Evolutionary conservation across 306 rosid species (phyloP), one percentile per base, ranked within the genome.

Genomic region (Quercus wislizeni): DNA sequence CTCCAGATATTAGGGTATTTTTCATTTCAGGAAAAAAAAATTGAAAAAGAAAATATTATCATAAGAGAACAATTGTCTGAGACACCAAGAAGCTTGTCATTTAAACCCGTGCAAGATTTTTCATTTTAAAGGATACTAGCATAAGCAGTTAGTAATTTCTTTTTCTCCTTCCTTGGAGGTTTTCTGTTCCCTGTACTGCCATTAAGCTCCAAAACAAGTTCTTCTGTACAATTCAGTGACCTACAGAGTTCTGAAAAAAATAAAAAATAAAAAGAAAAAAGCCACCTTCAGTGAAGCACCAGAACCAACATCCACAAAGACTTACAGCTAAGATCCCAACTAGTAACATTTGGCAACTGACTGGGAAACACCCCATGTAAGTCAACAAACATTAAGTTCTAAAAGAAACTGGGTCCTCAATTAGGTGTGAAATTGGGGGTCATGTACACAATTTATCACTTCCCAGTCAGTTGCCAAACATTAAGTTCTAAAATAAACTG

Each of bases 101-200:
- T 28, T 21, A 61, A 79, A 83, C 72, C 57, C 51, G 74, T 64
- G 49, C 54, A 73, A 54, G 15, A 74, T 7, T 71, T 31, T 55
- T 71, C 77, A 72, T 82, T 74, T 41, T 25, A 75, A 76, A 83
- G 97, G 99, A 93, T 93, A 93, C 99, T 79, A 79, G 89, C 85
- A 87, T 81, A 81, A 74, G 85, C 85, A 77, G 82, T 79, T 49
- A 85, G 58, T 80, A 84, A 75, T 90, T 90, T 95, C 80, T 90
- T 95, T 91, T 73, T 90, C 86, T 90, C 95, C 78, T 89, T 95
- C 89, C 91, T 92, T 23, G 89, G 83, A 74, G 91, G 90, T 76
- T 90, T 95, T 76, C 88, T 90, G 51, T 85, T 88, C 71, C 85
- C 78, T 67, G 80, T 78, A 78, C 86, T 80, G 49, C 93, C 87